Base-by-base conservation (phyloP, 345 rosid species). In the Syzygium aqueum region DNA sequence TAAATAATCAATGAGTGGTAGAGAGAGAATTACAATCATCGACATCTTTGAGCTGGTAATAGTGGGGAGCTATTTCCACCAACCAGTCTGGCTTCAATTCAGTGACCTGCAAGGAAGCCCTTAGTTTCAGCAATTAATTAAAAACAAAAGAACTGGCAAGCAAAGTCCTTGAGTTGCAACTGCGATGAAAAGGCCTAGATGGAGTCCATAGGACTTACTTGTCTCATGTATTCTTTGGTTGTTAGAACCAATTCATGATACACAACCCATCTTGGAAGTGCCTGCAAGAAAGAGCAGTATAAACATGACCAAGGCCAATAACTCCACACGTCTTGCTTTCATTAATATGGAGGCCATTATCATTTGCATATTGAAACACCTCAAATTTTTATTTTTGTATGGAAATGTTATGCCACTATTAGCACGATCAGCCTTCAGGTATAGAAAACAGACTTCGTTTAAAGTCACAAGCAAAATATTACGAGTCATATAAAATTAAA, bases 81-180 rank as follows among this genome's bases (percentile, higher is more conserved):
- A 98, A 92, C 99, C 99, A 98, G 61, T 98, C 99, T 11, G 99
- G 99, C 90, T 96, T 98, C 88, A 96, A 94, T 89, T 98, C 99
- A 22, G 98, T 95, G 53, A 96, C 98, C 99, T 97, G 93, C 90
- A 92, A 91, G 90, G 84, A 40, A 88, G 51, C 30, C 37, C 50
- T 51, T 37, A 40, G 54, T 46, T 85, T 85, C 46, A 83, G 80
- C 46, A n/a, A 59, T 28, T 53, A 27, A 19, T 21, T 43, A 50
- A 51, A 59, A 7, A n/a, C 11, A 51, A 27, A 84, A 15, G 51
- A 82, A 63, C 7, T 15, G 84, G 21, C 27, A 82, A 46, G 59
- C 23, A 14, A 53, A 82, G 46, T 33, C 85, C 53, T 15, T 49
- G 30, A 84, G 14, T n/a, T 37, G 54, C 86, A 63, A 65, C 51